Percentiles rank a stretch among this genome's conserved stretches.
Evolutionary conservation across 106 monocot species (phyloP).

Genomic region (Triglochin maritima): DNA sequence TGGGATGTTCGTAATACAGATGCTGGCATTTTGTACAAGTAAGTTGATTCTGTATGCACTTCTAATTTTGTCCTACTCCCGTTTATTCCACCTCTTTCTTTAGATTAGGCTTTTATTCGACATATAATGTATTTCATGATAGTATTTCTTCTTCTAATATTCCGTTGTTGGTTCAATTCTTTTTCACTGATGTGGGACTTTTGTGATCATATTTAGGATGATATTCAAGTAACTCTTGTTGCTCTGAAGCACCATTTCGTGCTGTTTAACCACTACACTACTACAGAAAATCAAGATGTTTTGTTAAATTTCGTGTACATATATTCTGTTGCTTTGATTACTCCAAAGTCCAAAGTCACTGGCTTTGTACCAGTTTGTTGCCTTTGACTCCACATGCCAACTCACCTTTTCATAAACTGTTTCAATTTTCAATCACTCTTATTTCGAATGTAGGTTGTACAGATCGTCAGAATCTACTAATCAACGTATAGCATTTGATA

Average conservation of each 20-base stretch:
- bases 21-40: slow-evolving; percentile 74
- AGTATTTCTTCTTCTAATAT: background rate
- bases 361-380: background rate
- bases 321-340: background rate
- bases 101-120: background rate
- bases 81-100: background rate
- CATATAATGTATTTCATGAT: background rate
- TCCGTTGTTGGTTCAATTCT: background rate
- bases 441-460: slow-evolving; percentile 46
- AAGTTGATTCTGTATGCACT: slow-evolving; percentile 16
- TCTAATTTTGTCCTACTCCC: background rate
- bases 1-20: slow-evolving; percentile 93
- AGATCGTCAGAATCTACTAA: slow-evolving; percentile 88
- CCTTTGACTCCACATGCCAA: background rate
- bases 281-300: background rate
- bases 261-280: background rate
- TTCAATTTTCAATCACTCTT: background rate
- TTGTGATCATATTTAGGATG: background rate
- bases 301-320: background rate
- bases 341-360: background rate
- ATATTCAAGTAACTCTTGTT: background rate
- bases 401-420: no score
- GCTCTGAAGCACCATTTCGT: no score
- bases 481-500: slow-evolving; percentile 93
- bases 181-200: background rate